These are phyloP conservation scores for Monilinia fructigena DNA, from an alignment of 2,329 filamentous ascomycete genomes.

Conservation along the genomic window DNA sequence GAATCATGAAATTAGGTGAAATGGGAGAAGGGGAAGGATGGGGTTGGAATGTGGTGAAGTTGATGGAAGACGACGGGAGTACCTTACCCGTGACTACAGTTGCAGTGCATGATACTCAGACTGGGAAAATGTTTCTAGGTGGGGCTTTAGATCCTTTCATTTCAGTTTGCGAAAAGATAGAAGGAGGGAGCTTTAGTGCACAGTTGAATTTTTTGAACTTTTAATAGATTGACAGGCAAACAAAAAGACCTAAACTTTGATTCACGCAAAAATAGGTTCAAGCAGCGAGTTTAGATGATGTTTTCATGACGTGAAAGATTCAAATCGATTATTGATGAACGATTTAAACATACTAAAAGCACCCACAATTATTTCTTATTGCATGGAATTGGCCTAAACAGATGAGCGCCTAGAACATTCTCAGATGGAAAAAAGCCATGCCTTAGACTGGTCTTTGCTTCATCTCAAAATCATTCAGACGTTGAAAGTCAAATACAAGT, in stretches of 20 bases:
- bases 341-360: too few species aligned
- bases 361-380: too few species aligned
- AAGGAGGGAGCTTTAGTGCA: conserved; percentile 15
- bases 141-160: conserved; percentile 22
- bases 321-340: too few species aligned
- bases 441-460: too few species aligned
- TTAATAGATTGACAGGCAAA: not conserved
- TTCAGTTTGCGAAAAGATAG: conserved; percentile 18
- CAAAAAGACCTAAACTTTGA: too few species aligned
- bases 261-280: not conserved
- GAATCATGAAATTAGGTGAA: conserved; percentile 29
- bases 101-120: conserved; percentile 39
- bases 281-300: too few species aligned
- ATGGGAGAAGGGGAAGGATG: conserved; percentile 30
- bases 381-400: too few species aligned
- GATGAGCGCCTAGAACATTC: too few species aligned
- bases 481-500: not conserved
- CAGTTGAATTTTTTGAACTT: conserved; percentile 14
- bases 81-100: conserved; percentile 35
- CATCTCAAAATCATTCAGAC: too few species aligned
- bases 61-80: conserved; percentile 42
- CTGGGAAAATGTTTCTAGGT: conserved; percentile 40
- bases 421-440: too few species aligned
- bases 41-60: conserved; percentile 34
- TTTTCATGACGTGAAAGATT: not conserved